Evolutionary conservation across 148 eudicot species (phyloP).

Genomic region (Spergularia bocconei): DNA sequence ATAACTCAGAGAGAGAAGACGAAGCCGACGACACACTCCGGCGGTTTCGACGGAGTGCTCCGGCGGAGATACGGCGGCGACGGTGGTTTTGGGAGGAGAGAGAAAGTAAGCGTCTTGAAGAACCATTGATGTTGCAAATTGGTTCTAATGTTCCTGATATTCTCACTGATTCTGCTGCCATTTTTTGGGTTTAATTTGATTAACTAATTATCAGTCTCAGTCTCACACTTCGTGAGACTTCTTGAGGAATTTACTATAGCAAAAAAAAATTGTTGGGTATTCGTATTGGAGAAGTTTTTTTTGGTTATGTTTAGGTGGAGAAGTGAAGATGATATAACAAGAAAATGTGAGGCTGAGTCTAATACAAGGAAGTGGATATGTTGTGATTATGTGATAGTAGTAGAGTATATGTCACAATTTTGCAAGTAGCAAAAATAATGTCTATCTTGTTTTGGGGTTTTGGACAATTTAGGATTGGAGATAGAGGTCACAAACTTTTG

Average conservation of each 20-base stretch:
- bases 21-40: slow-evolving; percentile 17
- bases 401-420: not conserved
- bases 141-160: slow-evolving; percentile 29
- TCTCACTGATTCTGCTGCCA: slow-evolving; percentile 34
- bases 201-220: not conserved
- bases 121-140: slow-evolving; percentile 47
- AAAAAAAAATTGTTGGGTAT: no score
- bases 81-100: slow-evolving; percentile 30
- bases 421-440: not conserved
- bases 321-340: not conserved
- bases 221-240: slow-evolving; percentile 2
- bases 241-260: no score
- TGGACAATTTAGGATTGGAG: not conserved
- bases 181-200: slow-evolving; percentile 2
- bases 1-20: slow-evolving; percentile 40
- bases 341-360: slow-evolving; percentile 29
- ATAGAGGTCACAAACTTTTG: not conserved
- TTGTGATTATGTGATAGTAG: not conserved
- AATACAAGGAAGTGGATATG: slow-evolving; percentile 6
- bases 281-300: not conserved
- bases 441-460: not conserved
- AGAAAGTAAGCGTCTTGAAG: slow-evolving; percentile 29
- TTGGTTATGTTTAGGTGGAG: not conserved
- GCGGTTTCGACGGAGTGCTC: slow-evolving; percentile 17
- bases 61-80: slow-evolving; percentile 31